Base-by-base conservation (phyloP, 768 basidiomycete genomes). In the Boletus vermiculosoides region DNA sequence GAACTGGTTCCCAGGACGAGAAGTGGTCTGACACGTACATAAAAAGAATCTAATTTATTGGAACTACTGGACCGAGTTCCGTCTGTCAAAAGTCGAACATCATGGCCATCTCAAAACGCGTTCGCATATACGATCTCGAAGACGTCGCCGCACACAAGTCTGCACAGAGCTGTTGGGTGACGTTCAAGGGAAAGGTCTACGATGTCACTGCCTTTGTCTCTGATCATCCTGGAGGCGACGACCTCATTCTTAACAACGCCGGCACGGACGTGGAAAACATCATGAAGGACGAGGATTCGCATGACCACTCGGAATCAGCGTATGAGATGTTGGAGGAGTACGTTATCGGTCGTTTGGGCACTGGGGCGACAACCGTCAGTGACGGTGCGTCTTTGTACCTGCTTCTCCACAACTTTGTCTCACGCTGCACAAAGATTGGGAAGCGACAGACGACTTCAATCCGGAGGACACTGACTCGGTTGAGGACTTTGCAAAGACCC, bases 221-320 rank as follows among this genome's bases (percentile, higher is more conserved):
- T 51, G 94, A 96, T 77, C 94, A 97, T 70, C 94, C 95, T 12
- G 96, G 96, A 61, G 94, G 95, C 4, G 96, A 98, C 71, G 95
- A 98, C 69, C 74, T 94, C 60, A 83, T 99, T 63, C 74, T 94
- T 39, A 76, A 84, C 44, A 81, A 88, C 72, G 96, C 90, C 5
- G 95, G 94, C 40, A 83, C 84, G 73, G 92, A 97, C 69, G 80
- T 98, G 50, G 88, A 80, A 20, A 77, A 73, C 20, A 77, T 85
- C 53, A 98, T 98, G 97, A 83, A 81, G 65, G 87, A 96, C 73
- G 73, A 78, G 61, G 69, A 77, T 22, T 86, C 90, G 64, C 97
- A 99, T 71, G 87, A 87, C 11, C 97, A 98, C 71, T 94, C 92
- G 3, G 87, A 92, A 25, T 82, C 88, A 10, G 97, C 97, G 1